Evolutionary conservation across 768 basidiomycete genomes (phyloP), one percentile per base, ranked within the genome.

Genomic region (Boletellus emodensis): DNA sequence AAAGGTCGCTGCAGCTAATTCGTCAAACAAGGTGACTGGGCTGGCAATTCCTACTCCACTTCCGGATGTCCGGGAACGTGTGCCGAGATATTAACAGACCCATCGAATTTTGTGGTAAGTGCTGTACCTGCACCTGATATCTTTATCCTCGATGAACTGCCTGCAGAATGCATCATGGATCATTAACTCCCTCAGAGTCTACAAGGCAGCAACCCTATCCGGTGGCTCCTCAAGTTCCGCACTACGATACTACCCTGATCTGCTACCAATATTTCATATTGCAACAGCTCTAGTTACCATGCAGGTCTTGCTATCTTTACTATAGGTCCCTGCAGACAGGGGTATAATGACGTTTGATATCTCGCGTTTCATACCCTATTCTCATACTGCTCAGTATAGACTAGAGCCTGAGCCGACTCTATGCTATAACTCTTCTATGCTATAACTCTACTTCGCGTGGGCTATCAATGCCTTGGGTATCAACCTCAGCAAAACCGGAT

Each of bases 131-230:
- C 20, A 26, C 17, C 40, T 17, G 44, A 50, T 28, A 33, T 35
- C 28, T 24, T 46, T 38, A 35, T 44, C 44, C 41, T 36, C 24
- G 11, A 58, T 53, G 45, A 35, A 34, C 42, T 26, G 17, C 44
- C 37, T 52, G 20, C 54, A 90, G 87, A 89, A 89, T 64, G 87
- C 88, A 0, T 78, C 83, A 0, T 90, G 89, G 87, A 81, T 76
- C 54, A 90, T 91, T 60, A 90, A 90, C 61, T 81, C 74, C 5
- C 72, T 91, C 38, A 87, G 87, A 62, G 84, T 90, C 18, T 91
- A 87, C 67, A 74, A 74, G 52, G 81, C 83, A 61, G 78, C 80
- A 60, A 62, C 63, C 9, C 59, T 87, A 36, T 63, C 67, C 10
- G 75, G 71, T 11, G 58, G 58, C 26, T 62, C 75, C 22, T 67